These are phyloP conservation scores for Teratosphaeriaceae sp. DNA, from an alignment of 2,329 filamentous ascomycete species.

Conservation along the genomic window DNA sequence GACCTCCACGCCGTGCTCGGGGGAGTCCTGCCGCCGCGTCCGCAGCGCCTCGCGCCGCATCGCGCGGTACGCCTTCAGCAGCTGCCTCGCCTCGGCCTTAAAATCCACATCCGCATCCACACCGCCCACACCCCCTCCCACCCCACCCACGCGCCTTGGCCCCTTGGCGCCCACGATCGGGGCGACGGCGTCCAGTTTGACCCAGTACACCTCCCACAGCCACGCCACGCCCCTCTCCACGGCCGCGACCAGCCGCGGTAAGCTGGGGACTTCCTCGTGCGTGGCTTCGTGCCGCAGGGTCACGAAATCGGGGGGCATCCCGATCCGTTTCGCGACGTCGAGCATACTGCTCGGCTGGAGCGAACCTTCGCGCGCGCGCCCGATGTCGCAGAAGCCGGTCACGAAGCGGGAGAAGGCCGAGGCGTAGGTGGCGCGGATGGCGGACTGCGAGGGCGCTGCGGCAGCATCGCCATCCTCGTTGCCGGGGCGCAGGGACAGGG, in stretches of 20 bases:
- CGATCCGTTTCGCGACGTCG: constrained; percentile 60
- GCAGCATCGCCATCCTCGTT: too few species aligned
- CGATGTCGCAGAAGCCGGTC: constrained; percentile 69
- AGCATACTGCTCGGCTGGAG: constrained; percentile 63
- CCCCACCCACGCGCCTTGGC: too few species aligned
- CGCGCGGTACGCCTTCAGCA: constrained; percentile 21
- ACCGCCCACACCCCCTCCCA: constrained; percentile 9
- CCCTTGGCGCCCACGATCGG: too few species aligned
- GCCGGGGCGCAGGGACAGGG: too few species aligned
- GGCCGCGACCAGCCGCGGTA: constrained; percentile 65
- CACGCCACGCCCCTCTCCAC: constrained; percentile 66
- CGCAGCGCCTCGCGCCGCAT: constrained; percentile 25
- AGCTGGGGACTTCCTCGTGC: constrained; percentile 75
- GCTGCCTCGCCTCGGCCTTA: constrained; percentile 21
- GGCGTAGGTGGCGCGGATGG: constrained; percentile 62
- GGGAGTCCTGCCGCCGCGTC: constrained; percentile 20
- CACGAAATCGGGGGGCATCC: constrained; percentile 71
- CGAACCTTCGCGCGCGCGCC: constrained; percentile 55
- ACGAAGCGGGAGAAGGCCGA: constrained; percentile 66
- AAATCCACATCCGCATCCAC: constrained; percentile 27
- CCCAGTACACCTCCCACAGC: constrained; percentile 91
- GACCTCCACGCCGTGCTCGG: constrained; percentile 7
- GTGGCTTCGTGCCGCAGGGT: constrained; percentile 86
- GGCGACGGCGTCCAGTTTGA: constrained; percentile 42
- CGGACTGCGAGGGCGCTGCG: constrained; percentile 55